Evolutionary conservation across 345 rosid species (phyloP).

Genomic region (Durio zibethinus): DNA sequence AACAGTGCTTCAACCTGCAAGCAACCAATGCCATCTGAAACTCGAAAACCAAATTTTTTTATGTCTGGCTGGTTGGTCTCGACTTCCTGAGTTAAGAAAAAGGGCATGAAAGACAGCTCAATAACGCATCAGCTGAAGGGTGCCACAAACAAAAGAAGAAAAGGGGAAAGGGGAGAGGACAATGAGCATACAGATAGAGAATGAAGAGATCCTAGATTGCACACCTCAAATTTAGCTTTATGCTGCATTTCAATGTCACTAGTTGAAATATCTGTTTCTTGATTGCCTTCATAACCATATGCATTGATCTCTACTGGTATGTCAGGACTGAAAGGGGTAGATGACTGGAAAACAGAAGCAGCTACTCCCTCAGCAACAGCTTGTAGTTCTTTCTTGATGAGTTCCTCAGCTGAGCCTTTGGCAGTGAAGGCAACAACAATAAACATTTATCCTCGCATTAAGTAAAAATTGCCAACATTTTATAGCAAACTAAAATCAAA

Average conservation of each 20-base stretch:
- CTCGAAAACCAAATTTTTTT: constrained; percentile 44
- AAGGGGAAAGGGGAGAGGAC: not conserved
- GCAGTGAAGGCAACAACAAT: constrained; percentile 11
- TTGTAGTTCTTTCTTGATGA: constrained; percentile 57
- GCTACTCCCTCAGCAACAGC: constrained; percentile 73
- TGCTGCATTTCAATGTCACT: constrained; percentile 34
- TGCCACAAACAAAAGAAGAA: not conserved
- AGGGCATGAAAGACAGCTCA: not conserved
- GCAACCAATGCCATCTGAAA: constrained; percentile 51
- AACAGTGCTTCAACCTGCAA: constrained; percentile 50
- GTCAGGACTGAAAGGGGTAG: constrained; percentile 32
- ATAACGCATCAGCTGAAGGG: not conserved
- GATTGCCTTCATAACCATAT: constrained; percentile 25
- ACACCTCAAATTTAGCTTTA: constrained; percentile 54
- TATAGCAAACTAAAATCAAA: not conserved
- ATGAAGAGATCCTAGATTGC: not conserved
- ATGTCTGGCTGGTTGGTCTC: constrained; percentile 43
- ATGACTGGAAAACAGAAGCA: constrained; percentile 49
- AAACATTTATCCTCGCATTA: constrained; percentile 1
- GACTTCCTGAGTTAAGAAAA: constrained; percentile 36
- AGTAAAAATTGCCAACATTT: not conserved
- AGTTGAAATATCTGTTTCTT: constrained; percentile 25
- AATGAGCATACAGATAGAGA: not conserved
- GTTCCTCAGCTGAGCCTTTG: constrained; percentile 49
- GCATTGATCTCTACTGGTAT: constrained; percentile 22